Evolutionary conservation across 2,329 filamentous ascomycete species (phyloP), one percentile per base, ranked within the genome.

Genomic region (Venturia aucupariae): DNA sequence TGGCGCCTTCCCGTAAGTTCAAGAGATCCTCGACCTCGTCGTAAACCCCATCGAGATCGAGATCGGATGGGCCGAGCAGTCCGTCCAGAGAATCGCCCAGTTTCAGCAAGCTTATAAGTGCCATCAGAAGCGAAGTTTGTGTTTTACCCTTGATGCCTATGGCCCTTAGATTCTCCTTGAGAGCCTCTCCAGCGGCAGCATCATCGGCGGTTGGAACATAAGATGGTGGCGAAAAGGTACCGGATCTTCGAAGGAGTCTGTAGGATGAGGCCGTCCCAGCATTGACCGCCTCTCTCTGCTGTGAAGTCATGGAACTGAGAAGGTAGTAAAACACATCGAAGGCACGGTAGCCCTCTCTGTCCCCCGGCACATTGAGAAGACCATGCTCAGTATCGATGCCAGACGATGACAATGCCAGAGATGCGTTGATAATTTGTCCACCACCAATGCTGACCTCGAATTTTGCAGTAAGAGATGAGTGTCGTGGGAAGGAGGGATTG

Each of bases 321-420:
- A 97, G 82, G 0, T 99, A 85, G 71, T 97, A 97, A 73, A 99
- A 97, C 61, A 96, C 94, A 72, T 99, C 93, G 70, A 99, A 99
- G 3, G 93, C 94, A 67, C 94, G 87, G 75, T 91, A 91, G 15
- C 94, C 94, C 7, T 86, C 72, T 27, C 46, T 51, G 72, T 96
- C 86, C 0, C 86, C 76, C 0, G 94, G 90, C 19, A 99, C 85
- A 65, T 89, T 86, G 19, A 97, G 80, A 13, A 99, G 80, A 51
- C 93, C 94, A 67, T 86, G 86, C 24, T 82, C 78, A 0, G 92
- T 94, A 73, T 99, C 90, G 66, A 99, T 89, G 22, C 94, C 94
- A 3, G 90, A 89, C 46, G 91, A 89, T 0, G 93, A 93, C 8
- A 99, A 78, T 32, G 91, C 86, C 61, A 97, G 75, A 2, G 86